Evolutionary conservation across 768 basidiomycete genomes (phyloP).

Genomic region (Lentinula detonsa): DNA sequence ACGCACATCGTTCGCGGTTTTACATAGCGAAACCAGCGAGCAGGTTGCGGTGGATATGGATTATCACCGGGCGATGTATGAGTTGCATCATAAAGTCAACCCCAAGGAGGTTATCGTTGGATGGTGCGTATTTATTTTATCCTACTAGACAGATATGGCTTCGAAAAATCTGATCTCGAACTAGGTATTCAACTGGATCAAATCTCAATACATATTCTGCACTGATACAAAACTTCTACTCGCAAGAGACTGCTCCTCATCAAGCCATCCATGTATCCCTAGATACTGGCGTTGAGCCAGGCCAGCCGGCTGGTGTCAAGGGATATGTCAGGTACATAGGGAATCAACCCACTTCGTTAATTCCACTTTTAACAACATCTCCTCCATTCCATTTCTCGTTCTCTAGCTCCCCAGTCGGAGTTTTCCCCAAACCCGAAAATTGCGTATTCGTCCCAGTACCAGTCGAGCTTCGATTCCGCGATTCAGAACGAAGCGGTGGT

Average conservation of each 20-base stretch:
- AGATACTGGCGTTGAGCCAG: constrained; percentile 73
- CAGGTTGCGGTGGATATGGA: constrained; percentile 97
- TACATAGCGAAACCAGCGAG: constrained; percentile 88
- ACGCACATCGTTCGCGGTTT: constrained; percentile 82
- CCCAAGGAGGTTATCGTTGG: constrained; percentile 90
- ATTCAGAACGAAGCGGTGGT: constrained; percentile 84
- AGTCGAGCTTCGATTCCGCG: constrained; percentile 77
- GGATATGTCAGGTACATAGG: constrained; percentile 74
- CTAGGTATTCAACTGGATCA: constrained; percentile 89
- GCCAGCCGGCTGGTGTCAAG: constrained; percentile 65
- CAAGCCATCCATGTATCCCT: constrained; percentile 89
- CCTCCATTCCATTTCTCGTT: background rate
- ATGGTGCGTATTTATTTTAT: constrained; percentile 57
- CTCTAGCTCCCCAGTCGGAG: constrained; percentile 78
- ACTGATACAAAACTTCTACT: constrained; percentile 96
- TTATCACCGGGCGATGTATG: constrained; percentile 90
- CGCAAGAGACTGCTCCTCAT: constrained; percentile 83
- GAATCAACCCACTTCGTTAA: too few relatives aligned
- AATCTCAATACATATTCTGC: constrained; percentile 92
- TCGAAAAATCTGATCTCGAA: background rate
- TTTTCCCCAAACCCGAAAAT: constrained; percentile 88
- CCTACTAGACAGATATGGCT: constrained; percentile 5
- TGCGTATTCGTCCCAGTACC: constrained; percentile 92
- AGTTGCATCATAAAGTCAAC: constrained; percentile 79
- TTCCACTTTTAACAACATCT: too few relatives aligned